A percentile compares a stretch with the other conserved stretches of the same genome.
Evolutionary conservation across 768 basidiomycete genomes (phyloP).

Genomic region (Epithele typhae): DNA sequence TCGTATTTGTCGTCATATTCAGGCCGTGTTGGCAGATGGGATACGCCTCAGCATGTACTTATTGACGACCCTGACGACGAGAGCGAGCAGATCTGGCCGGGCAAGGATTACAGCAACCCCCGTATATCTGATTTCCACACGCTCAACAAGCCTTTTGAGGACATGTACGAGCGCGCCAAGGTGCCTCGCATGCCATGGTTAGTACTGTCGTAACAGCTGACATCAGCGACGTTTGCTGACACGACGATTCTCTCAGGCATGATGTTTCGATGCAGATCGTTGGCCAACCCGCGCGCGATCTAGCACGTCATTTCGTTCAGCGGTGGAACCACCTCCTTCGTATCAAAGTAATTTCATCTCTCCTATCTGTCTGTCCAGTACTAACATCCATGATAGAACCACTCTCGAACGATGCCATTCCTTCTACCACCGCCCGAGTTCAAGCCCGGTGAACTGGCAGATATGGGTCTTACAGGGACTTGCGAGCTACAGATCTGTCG

Average conservation of each 20-base stretch:
- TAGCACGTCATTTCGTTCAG: constrained; percentile 92
- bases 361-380: not conserved
- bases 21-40: constrained; percentile 64
- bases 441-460: constrained; percentile 69
- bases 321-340: constrained; percentile 93
- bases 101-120: constrained; percentile 94
- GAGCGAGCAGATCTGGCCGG: constrained; percentile 79
- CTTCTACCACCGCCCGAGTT: constrained; percentile 92
- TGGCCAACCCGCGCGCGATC: constrained; percentile 92
- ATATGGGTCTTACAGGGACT: constrained; percentile 85
- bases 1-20: not conserved
- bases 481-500: constrained; percentile 97
- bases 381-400: constrained; percentile 55
- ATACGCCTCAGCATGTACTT: constrained; percentile 90
- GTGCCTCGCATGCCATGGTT: constrained; percentile 96
- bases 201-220: too few species aligned
- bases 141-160: constrained; percentile 86
- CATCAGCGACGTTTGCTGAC: too few species aligned
- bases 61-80: constrained; percentile 79
- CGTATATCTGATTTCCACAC: constrained; percentile 82
- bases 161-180: constrained; percentile 90
- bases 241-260: too few species aligned
- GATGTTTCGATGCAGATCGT: constrained; percentile 95
- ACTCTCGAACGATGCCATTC: constrained; percentile 89
- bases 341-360: constrained; percentile 63